Conservation (phyloP, 345 rosid genomes). For the Dovyalis caffra region DNA sequence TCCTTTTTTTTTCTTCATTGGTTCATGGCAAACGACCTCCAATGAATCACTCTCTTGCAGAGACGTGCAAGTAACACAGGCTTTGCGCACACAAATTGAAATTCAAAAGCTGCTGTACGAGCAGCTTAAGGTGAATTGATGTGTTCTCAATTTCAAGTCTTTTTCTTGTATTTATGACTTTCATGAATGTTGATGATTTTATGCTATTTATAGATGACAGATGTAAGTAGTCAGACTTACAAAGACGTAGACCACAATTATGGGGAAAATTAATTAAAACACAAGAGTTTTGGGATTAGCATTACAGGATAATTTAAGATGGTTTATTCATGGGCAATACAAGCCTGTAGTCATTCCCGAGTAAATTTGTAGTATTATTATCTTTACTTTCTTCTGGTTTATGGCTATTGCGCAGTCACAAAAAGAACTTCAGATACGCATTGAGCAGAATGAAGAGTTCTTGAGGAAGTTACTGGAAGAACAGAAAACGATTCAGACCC, state of each 20-base stretch:
- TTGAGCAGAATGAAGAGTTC: constrained; percentile 30
- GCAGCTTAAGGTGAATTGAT: constrained; percentile 22
- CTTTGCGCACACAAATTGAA: constrained; percentile 30
- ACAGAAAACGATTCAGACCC: constrained; percentile 12
- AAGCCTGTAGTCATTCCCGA: background rate
- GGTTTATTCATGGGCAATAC: no score
- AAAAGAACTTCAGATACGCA: constrained; percentile 29
- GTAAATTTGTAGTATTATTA: no score
- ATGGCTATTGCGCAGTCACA: constrained; percentile 20
- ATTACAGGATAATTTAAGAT: no score
- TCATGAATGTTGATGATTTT: no score
- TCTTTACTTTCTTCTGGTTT: background rate
- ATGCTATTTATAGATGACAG: no score
- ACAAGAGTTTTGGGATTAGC: no score
- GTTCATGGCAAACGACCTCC: background rate
- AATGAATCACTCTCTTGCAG: constrained; percentile 7
- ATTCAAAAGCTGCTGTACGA: constrained; percentile 35
- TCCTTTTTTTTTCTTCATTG: background rate
- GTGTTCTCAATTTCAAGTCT: no score
- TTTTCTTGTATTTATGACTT: no score
- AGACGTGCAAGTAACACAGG: constrained; percentile 15
- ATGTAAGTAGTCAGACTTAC: no score
- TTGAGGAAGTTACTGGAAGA: constrained; percentile 33
- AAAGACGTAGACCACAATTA: no score
- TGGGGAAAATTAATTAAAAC: no score